Evolutionary conservation across 1,284 basidiomycete species (phyloP), one percentile per base, ranked within the genome.

Genomic region (Erythrobasidium hasegawianum): DNA sequence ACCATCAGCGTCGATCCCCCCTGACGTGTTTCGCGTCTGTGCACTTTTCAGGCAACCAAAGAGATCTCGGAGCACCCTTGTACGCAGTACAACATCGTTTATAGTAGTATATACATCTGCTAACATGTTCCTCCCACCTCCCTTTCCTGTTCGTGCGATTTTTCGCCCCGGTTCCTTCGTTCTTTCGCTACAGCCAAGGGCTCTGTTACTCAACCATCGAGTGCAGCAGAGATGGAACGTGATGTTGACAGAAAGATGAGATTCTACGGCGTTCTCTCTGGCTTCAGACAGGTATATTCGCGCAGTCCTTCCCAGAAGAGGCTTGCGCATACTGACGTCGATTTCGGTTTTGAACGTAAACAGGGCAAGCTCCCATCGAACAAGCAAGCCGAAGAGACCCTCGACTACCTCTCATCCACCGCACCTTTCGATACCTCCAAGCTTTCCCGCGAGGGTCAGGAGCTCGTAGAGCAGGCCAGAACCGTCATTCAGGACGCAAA

Each of bases 401-500:
- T 95, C 69, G 77, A 79, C 59, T 90, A 90, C 76, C 82, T 89
- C 57, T 78, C 84, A 70, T 77, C 81, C 49, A 77, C 87, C 76
- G 85, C 87, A 1, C 88, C 87, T 7, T 82, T 92, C 45, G 82
- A 87, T 70, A 75, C 82, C 65, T 73, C 79, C 62, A 81, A 84
- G 75, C 83, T 96, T 57, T 91, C 88, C 0, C 80, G 83, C 0
- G 87, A 90, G 11, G 91, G 91, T 60, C 82, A 83, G 71, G 84
- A 83, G 69, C 85, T 97, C 69, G 80, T 93, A 53, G 80, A 85
- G 61, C 90, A 95, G 75, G 78, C 83, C 16, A 83, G 85, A 47
- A 83, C 77, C 74, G 75, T 76, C 67, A 70, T 77, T 67, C 95
- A 95, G 83, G 96, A 96, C 77, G 80, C 82, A 24, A 92, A 94